Evolutionary conservation across 148 eudicot genomes (phyloP), one percentile per base, ranked within the genome.

Genomic region (Arctostaphylos glauca): DNA sequence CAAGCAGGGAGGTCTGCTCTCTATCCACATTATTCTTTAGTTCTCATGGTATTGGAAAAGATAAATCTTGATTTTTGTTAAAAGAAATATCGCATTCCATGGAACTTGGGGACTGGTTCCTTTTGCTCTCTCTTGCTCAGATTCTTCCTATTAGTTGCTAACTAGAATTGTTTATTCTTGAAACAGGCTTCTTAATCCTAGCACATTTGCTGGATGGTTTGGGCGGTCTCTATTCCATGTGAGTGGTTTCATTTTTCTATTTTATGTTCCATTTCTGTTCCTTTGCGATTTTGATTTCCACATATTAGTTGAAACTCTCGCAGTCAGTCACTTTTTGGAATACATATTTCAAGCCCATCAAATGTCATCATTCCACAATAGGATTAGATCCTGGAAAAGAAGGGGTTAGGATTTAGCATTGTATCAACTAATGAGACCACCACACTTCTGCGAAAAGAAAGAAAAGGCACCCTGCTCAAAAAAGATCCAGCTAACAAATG

Each of bases 201-300:
- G 94, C 88, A 96, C 98, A 55, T 96, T 96, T 87, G 99, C 99
- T 86, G 98, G 99, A 82, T 96, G 99, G 99, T 96, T 96, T 83
- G 98, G 99, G 76, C 94, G 97, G 60, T 91, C 99, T 78, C 92
- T 96, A 78, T 96, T 91, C 84, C 99, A 96, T 84, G 99, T 96
- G 81, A 88, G 94, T 80, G 55, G 77, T 73, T 23, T 67, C 71
- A 66, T 66, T 31, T 78, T 12, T 54, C 67, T 49, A 72, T 79
- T 56, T 58, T 21, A 12, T 47, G 50, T 18, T 74, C 21, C 50
- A 74, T 47, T 19, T 47, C 54, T 74, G 43, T 71, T 71, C 19
- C n/a, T 71, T 44, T 2, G 13, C 10, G 10, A 18, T 9, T 74
- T 19, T 5, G 0, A 16, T 12, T 18, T 74, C 18, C 9, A 3